These are phyloP conservation scores for Citrus australasica DNA, from an alignment of 345 rosid genomes.

Conservation along the genomic window DNA sequence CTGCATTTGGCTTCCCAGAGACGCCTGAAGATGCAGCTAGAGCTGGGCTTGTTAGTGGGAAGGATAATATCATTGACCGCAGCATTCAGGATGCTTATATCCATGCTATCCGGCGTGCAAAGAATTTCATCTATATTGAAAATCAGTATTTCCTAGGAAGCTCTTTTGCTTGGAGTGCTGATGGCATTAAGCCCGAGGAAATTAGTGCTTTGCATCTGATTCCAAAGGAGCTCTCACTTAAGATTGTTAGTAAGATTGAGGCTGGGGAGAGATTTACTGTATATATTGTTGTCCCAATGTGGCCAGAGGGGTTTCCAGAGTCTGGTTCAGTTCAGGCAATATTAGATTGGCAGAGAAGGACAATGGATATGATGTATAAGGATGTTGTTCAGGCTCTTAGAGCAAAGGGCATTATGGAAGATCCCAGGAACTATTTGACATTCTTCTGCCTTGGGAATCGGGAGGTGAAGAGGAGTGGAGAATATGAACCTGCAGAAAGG, in stretches of 20 bases:
- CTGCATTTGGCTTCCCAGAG: slow-evolving; percentile 96
- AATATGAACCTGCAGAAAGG: slow-evolving; percentile 74
- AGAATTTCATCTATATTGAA: slow-evolving; percentile 88
- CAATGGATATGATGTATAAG: slow-evolving; percentile 96
- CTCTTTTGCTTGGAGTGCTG: slow-evolving; percentile 80
- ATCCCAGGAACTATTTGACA: slow-evolving; percentile 84
- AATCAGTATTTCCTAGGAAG: slow-evolving; percentile 98
- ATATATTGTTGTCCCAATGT: slow-evolving; percentile 91
- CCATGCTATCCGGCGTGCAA: slow-evolving; percentile 93
- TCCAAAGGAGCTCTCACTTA: slow-evolving; percentile 91
- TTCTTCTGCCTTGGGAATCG: slow-evolving; percentile 96
- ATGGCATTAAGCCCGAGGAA: slow-evolving; percentile 85
- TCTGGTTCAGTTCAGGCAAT: slow-evolving; percentile 93
- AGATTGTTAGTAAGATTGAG: slow-evolving; percentile 91
- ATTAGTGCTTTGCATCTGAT: slow-evolving; percentile 81
- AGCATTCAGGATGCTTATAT: slow-evolving; percentile 97
- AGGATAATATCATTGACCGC: slow-evolving; percentile 91
- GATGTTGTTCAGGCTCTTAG: slow-evolving; percentile 72
- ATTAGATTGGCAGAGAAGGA: slow-evolving; percentile 94
- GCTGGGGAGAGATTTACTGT: slow-evolving; percentile 83
- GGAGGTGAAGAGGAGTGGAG: slow-evolving; percentile 83
- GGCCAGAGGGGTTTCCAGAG: slow-evolving; percentile 99
- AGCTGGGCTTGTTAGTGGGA: slow-evolving; percentile 94
- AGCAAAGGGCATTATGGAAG: slow-evolving; percentile 64
- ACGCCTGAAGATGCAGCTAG: slow-evolving; percentile 94